Base-by-base conservation (phyloP, 805 yeast species). In the Zygosaccharomyces pseudorouxii region DNA sequence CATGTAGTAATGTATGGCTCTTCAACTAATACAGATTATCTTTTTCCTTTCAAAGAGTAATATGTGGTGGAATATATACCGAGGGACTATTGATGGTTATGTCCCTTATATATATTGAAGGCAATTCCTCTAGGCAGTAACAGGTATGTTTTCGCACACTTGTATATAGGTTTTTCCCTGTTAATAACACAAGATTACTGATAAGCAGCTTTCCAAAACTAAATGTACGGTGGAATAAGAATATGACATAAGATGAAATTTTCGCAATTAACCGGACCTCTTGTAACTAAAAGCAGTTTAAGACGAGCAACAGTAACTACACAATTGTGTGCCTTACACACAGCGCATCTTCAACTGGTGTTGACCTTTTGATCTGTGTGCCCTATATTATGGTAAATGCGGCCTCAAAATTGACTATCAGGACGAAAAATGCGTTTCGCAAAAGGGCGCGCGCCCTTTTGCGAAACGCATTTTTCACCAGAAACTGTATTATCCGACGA, bases 241-340 rank as follows among this genome's bases (percentile, higher is more conserved):
- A 41, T 23, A 41, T 29, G 36, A 14, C 18, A 28, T 28, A 18
- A 28, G 20, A 18, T 18, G 14, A 12, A 18, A 29, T 22, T 31
- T 41, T 16, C 44, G 44, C 44, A 41, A 41, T 41, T 41, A 16
- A 23, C 44, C 37, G 44, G 44, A 12, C 28, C 28, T n/a, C 14
- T 6, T n/a, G 8, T 14, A 40, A 40, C 9, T 18, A 28, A 28
- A 20, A 30, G 44, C 33, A 41, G 23, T 18, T 41, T 19, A 41
- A 29, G 8, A 12, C 44, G 23, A 16, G 35, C 16, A 16, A 9
- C 11, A 33, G 19, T 14, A 8, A 9, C 37, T 5, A 8, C 14
- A 33, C 11, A 14, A n/a, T 6, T 6, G 19, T 33, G 19, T 33
- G 37, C 20, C 20, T 14, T 16, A 14, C 28, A 25, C 28, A 25